phyloP scores from a whole-genome alignment of 768 basidiomycete genomes.

The Brasilioporus rufonigricans region DNA sequence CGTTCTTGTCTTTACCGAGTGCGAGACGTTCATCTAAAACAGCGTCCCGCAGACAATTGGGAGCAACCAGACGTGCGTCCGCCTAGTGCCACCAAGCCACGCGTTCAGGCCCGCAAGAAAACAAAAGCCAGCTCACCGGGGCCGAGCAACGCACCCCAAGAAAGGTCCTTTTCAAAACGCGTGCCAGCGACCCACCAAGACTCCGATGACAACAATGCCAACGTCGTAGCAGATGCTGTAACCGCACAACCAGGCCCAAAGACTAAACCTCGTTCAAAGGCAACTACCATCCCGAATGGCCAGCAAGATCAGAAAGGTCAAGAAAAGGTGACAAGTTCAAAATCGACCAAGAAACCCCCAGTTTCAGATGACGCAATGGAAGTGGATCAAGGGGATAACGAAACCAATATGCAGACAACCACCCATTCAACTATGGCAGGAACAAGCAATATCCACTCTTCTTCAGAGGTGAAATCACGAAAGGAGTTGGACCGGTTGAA shows the following conservation, averaged over 20 bases:
- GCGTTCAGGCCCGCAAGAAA: constrained; percentile 19
- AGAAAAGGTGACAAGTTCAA: constrained; percentile 10
- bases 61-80: constrained; percentile 9
- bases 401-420: not conserved
- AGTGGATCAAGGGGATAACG: constrained; percentile 5
- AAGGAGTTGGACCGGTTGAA: constrained; percentile 33
- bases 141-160: constrained; percentile 9
- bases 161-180: constrained; percentile 21
- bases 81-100: constrained; percentile 12
- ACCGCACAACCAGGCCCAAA: constrained; percentile 12
- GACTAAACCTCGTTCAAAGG: constrained; percentile 18
- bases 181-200: not conserved
- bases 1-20: not conserved
- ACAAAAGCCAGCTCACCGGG: constrained; percentile 13
- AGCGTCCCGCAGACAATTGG: constrained; percentile 25
- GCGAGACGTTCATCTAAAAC: constrained; percentile 25
- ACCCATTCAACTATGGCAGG: constrained; percentile 6
- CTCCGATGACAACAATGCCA: constrained; percentile 1
- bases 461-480: constrained; percentile 14
- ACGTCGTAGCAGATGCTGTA: not conserved
- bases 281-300: not conserved
- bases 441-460: constrained; percentile 8
- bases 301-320: constrained; percentile 8
- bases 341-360: constrained; percentile 6
- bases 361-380: constrained; percentile 14